Base-by-base conservation (phyloP, 345 rosid species). In the Noccaea caerulescens region DNA sequence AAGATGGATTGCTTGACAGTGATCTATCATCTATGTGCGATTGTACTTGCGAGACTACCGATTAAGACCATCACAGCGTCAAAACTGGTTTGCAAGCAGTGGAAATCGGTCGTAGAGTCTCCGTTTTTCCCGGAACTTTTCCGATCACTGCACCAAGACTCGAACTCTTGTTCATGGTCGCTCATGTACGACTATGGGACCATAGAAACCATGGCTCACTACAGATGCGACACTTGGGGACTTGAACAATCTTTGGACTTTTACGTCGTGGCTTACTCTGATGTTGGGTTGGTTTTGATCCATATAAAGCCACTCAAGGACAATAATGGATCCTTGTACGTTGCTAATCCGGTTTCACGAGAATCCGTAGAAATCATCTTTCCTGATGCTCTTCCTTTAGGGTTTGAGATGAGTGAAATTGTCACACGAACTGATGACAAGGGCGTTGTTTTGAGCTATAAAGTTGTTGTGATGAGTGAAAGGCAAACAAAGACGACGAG, bases 51-150 rank as follows among this genome's bases (percentile, higher is more conserved):
- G 5, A n/a, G 46, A 6, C 20, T 58, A 38, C 63, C 63, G 0
- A 14, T 58, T 37, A 58, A 38, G 30, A 58, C 9, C 63, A 7
- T 18, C 49, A 41, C 18, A 20, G n/a, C 36, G 11, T 41, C 2
- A 4, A 43, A 61, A 13, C 3, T 43, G 4, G 65, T 59, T 43
- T 61, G 66, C 52, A 61, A 61, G 39, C 39, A 43, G 32, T 61
- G 66, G 66, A 61, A 43, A 43, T 27, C 39, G 4, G 13, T 61
- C n/a, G 0, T 43, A 1, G 66, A 18, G 27, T 39, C 63, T 53
- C 9, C 58, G 10, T 32, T 12, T 32, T 0, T 32, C 38, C 39
- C 6, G 1, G 34, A 52, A 1, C 37, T 52, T 27, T 52, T 10
- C 34, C 8, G 9, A 7, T 27, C 38, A 3, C 39, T 5, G 0